Conservation (phyloP, 257 asterid species). For the Solanum chmielewskii region DNA sequence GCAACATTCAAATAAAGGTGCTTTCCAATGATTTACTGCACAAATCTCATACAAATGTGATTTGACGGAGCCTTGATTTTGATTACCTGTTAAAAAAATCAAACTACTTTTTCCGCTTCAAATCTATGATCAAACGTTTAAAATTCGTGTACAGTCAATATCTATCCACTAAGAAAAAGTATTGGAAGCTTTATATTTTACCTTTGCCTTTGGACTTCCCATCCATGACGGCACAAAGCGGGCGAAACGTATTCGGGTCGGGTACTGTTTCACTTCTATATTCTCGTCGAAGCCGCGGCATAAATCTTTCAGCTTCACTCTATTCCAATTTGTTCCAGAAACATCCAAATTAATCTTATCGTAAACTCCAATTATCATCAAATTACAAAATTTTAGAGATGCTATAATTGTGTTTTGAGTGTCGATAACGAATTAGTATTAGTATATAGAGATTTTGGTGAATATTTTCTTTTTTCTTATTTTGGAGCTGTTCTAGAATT, state of each 20-base stretch:
- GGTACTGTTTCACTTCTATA: neutral
- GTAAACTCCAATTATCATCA: neutral
- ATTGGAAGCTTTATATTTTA: neutral
- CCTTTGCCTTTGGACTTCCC: neutral
- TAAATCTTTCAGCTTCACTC: neutral
- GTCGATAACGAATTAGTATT: neutral
- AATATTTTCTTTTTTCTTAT: neutral
- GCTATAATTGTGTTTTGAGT: neutral
- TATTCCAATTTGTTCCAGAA: neutral
- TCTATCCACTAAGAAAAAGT: no score
- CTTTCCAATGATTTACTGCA: neutral
- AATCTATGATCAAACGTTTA: neutral
- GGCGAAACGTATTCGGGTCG: neutral
- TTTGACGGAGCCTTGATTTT: neutral
- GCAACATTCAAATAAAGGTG: constrained; percentile 1
- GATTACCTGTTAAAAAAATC: neutral
- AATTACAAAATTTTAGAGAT: neutral
- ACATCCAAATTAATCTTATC: neutral
- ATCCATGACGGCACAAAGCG: neutral
- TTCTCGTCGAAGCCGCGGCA: neutral
- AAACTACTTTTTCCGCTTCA: neutral
- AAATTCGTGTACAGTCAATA: no score
- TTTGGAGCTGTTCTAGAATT: neutral
- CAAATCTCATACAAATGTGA: constrained; percentile 3
- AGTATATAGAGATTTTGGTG: neutral